These are phyloP conservation scores for Aspergillus costaricaensis DNA, from an alignment of 2,329 filamentous ascomycete genomes.

Conservation along the genomic window DNA sequence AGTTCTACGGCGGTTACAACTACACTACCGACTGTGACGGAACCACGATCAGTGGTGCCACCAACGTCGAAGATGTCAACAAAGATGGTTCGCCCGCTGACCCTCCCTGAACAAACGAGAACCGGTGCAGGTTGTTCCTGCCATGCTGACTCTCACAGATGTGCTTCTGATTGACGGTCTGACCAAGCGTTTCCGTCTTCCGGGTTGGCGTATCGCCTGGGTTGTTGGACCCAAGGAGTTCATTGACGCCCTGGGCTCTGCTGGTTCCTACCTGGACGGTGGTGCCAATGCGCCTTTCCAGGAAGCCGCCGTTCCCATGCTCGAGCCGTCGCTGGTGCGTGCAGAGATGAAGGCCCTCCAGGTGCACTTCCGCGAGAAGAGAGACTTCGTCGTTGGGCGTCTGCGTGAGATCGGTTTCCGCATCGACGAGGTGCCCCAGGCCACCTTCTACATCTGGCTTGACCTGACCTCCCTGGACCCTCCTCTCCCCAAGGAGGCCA, in stretches of 20 bases:
- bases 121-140: not conserved
- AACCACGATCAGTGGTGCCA: conserved; percentile 81
- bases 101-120: not conserved
- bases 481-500: conserved; percentile 59
- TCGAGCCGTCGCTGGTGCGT: conserved; percentile 79
- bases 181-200: conserved; percentile 94
- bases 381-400: conserved; percentile 82
- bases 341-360: conserved; percentile 89
- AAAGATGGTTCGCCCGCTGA: conserved; percentile 57
- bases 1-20: conserved; percentile 97
- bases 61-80: conserved; percentile 87
- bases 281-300: conserved; percentile 95
- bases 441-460: conserved; percentile 91
- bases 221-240: conserved; percentile 95
- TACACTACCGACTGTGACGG: conserved; percentile 93
- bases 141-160: conserved; percentile 49
- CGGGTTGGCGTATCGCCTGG: conserved; percentile 96
- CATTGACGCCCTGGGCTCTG: conserved; percentile 87
- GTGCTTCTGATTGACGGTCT: conserved; percentile 94
- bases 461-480: conserved; percentile 55
- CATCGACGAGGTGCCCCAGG: conserved; percentile 81
- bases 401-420: conserved; percentile 84
- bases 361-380: conserved; percentile 86
- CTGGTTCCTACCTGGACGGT: conserved; percentile 91
- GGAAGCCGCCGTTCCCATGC: conserved; percentile 87